These are phyloP conservation scores for Trichoderma hamatum DNA, from an alignment of 2,329 filamentous ascomycete species.

Conservation along the genomic window DNA sequence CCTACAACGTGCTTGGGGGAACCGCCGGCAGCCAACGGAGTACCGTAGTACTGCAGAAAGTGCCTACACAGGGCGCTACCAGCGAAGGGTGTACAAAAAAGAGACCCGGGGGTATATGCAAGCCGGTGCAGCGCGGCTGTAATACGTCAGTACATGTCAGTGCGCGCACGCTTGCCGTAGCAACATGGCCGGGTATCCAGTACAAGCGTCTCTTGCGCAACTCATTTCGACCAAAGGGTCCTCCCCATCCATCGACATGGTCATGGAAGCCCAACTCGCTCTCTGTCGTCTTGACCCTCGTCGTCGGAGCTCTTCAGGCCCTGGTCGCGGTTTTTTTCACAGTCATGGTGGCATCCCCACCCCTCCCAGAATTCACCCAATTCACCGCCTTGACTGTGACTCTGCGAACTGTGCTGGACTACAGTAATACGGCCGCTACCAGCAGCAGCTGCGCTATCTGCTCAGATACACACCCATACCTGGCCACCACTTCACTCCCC, in stretches of 20 bases:
- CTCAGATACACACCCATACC: neutral
- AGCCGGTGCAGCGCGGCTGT: neutral
- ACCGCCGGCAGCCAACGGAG: neutral
- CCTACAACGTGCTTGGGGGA: neutral
- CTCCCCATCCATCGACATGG: neutral
- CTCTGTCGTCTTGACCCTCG: neutral
- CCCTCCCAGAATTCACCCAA: slow-evolving; percentile 4
- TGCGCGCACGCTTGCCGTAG: neutral
- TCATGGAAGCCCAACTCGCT: slow-evolving; percentile 5
- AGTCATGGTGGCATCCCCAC: neutral
- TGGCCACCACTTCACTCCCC: slow-evolving; percentile 10
- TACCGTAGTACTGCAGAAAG: neutral
- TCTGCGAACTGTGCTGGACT: slow-evolving; percentile 3
- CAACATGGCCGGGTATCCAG: neutral
- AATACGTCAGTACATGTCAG: slow-evolving; percentile 18
- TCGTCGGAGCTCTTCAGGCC: neutral
- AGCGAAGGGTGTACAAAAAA: neutral
- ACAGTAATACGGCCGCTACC: neutral
- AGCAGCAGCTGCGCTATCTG: neutral
- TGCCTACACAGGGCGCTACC: neutral
- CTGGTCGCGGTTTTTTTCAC: neutral
- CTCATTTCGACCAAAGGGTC: slow-evolving; percentile 24
- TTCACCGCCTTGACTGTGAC: slow-evolving; percentile 13
- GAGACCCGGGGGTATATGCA: neutral
- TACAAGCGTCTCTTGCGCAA: slow-evolving; percentile 3